These are phyloP conservation scores for Pholiota microspora DNA, from an alignment of 768 basidiomycete species.

Conservation along the genomic window DNA sequence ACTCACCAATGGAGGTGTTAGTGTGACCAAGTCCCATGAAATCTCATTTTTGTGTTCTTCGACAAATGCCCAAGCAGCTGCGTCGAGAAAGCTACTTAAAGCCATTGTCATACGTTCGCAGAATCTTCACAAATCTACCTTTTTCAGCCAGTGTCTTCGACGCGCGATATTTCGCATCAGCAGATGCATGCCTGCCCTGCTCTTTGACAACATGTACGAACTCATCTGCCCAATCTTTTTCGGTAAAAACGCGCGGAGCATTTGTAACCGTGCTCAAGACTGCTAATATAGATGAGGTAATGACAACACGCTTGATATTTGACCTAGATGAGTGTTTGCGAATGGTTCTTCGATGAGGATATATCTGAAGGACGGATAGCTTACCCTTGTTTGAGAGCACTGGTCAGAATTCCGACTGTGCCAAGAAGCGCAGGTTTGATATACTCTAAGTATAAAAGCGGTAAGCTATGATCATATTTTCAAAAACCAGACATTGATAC, in stretches of 20 bases:
- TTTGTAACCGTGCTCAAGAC: conserved; percentile 28
- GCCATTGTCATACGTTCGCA: background rate
- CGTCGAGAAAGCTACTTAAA: background rate
- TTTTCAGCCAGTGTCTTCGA: conserved; percentile 68
- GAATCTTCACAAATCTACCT: conserved; percentile 27
- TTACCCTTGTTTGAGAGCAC: conserved; percentile 53
- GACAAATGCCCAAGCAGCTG: conserved; percentile 43
- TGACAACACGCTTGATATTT: conserved; percentile 62
- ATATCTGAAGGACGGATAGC: conserved; percentile 9
- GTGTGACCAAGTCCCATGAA: conserved; percentile 49
- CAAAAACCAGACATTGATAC: background rate
- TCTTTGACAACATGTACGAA: conserved; percentile 42
- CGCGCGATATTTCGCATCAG: conserved; percentile 50
- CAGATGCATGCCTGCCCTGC: conserved; percentile 41
- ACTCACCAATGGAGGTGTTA: conserved; percentile 46
- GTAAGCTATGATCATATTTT: too few relatives aligned
- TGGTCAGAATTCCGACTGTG: conserved; percentile 60
- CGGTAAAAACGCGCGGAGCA: conserved; percentile 35
- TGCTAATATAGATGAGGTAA: conserved; percentile 62
- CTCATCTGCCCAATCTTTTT: conserved; percentile 63
- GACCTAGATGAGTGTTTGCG: conserved; percentile 24
- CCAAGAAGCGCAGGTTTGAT: conserved; percentile 66
- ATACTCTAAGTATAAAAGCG: conserved; percentile 32
- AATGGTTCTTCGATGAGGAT: background rate
- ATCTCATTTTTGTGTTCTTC: conserved; percentile 39